Evolutionary conservation across 2,329 filamentous ascomycete species (phyloP), one percentile per base, ranked within the genome.

Genomic region (Claviceps purpurea): DNA sequence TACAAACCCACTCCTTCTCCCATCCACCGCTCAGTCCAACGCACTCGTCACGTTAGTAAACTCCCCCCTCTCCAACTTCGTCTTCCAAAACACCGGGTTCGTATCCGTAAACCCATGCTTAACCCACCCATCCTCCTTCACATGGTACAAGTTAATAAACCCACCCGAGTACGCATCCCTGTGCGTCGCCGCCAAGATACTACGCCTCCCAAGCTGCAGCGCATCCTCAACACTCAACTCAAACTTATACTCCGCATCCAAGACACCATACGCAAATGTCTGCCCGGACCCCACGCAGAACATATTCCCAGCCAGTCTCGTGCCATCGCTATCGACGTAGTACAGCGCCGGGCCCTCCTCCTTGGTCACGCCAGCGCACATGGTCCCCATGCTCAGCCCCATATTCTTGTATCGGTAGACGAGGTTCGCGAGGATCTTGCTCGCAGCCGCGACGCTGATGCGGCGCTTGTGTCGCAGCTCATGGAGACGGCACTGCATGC

Each of bases 1-100:
- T 4, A 10, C 2, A 22, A 54, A 47, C 50, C 47, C 52, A 47
- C 40, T 52, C 41, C 26, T 2, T 26, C 34, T 18, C 30, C 22
- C 22, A 22, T 22, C 20, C 50, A 41, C 53, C 22, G n/a, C 4
- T 45, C 37, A 59, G 47, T 78, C 78, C 65, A 94, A 68, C 63
- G 83, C 74, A 62, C 85, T 87, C 54, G 88, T 94, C 51, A 96
- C 90, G 68, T 96, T 96, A 58, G 85, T 91, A 71, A 98, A 98
- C 76, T 98, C 93, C 70, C 90, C 90, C 81, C 95, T 95, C 70
- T 95, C 86, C 65, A 98, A 73, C 82, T 98, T 98, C 49, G 90
- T 96, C 78, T 95, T 86, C 93, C 93, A 98, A 84, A 98, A 98
- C 67, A 97, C 95, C 45, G 91, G 91, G 76, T 97, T 96, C 61